Evolutionary conservation across 129 eudicot genomes (phyloP), one percentile per base, ranked within the genome.

Genomic region (Flaveria brownii): DNA sequence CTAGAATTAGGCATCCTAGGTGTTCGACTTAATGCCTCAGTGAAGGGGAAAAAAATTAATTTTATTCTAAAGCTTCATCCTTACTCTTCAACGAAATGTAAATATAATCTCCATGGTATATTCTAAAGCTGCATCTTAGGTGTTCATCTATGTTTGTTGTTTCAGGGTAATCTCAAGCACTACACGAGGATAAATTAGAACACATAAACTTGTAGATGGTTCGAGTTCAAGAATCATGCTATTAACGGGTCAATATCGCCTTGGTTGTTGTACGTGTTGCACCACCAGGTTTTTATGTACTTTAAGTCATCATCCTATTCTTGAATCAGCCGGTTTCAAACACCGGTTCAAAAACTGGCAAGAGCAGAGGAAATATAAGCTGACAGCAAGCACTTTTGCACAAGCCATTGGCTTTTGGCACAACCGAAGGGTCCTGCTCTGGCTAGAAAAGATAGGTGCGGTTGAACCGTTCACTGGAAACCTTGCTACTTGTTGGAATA

Each of bases 261-360:
- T 20, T 63, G 72, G 72, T 51, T 64, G 36, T 10, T 64, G 25
- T 52, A 49, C 55, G 26, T 76, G 25, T 55, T 50, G 51, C 77
- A 14, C 74, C 56, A 78, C 78, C 46, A 54, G 68, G 41, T 47
- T 16, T 49, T 56, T 69, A 67, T 78, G 25, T 56, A 66, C 78
- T 11, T 45, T 41, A 74, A 70, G 57, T 51, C 86, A 82, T 83
- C 81, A 84, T 83, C 81, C 85, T 72, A 56, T 86, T 75, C 83
- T 85, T 68, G 84, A 87, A 77, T 87, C 96, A 9, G 69, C 68
- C n/a, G 39, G 85, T 61, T 73, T 86, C 49, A 91, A 82, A 76
- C 96, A 92, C 76, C 84, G 94, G 89, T 92, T 88, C 81, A 92
- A 92, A 86, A 90, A 92, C 62, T 92, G 98, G 98, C 90, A 90